These are phyloP conservation scores for Epithele typhae DNA, from an alignment of 768 basidiomycete genomes.

Conservation along the genomic window DNA sequence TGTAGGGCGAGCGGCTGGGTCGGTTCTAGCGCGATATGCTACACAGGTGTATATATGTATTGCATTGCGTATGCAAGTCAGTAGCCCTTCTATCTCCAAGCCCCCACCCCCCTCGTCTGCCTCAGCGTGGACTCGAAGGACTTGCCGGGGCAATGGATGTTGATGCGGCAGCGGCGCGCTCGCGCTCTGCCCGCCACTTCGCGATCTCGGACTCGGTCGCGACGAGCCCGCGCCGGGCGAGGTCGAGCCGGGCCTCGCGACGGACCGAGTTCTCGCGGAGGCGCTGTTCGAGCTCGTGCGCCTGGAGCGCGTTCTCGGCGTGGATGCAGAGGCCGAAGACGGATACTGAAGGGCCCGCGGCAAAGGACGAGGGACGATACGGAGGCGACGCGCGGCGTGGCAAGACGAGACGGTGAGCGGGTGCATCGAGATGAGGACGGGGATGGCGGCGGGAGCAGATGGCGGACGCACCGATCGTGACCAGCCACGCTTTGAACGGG, in stretches of 20 bases:
- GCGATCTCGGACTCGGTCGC: constrained; percentile 82
- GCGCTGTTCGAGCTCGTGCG: constrained; percentile 64
- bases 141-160: no score
- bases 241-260: constrained; percentile 67
- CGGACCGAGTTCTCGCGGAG: constrained; percentile 65
- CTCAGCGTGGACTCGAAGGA: no score
- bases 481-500: constrained; percentile 75
- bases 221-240: constrained; percentile 70
- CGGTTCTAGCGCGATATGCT: no score
- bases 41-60: no score
- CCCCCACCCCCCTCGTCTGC: no score
- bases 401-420: neutral
- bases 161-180: neutral
- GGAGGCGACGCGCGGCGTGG: neutral
- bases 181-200: constrained; percentile 61
- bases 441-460: no score
- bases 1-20: no score
- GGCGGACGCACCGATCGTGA: constrained; percentile 57
- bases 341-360: constrained; percentile 35
- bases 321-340: constrained; percentile 67
- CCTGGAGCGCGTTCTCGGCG: constrained; percentile 71
- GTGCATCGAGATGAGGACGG: no score
- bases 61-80: no score
- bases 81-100: no score
- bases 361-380: constrained; percentile 23